Percentiles rank a stretch among this genome's conserved stretches.
Evolutionary conservation across 164 flowering plant genomes (phyloP).

Genomic region (Aristolochia fimbriata): DNA sequence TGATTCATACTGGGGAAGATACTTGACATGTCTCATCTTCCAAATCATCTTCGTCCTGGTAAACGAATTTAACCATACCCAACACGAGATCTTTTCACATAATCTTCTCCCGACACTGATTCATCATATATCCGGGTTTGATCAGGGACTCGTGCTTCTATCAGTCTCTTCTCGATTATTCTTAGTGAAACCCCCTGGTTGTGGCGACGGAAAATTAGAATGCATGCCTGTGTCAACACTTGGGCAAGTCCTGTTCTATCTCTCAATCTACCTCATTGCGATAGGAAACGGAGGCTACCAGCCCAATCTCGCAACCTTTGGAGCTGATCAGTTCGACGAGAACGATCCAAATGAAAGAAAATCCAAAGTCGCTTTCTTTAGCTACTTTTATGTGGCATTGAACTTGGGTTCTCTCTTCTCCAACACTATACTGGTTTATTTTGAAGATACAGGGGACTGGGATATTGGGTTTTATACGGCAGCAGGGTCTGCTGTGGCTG

Average conservation of each 20-base stretch:
- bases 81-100: too few species aligned
- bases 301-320: conserved; percentile 7
- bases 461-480: conserved; percentile 55
- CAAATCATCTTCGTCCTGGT: conserved; percentile 57
- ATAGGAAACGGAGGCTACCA: conserved; percentile 9
- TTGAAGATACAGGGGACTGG: conserved; percentile 70
- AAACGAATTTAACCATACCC: too few species aligned
- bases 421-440: conserved; percentile 69
- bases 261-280: conserved; percentile 11
- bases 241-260: conserved; percentile 1
- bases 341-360: not conserved
- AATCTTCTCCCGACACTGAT: too few species aligned
- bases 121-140: not conserved
- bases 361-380: conserved; percentile 9
- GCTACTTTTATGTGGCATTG: conserved; percentile 9
- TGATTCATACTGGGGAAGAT: conserved; percentile 80
- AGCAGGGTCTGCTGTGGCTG: conserved; percentile 44
- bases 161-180: not conserved
- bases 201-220: not conserved
- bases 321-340: conserved; percentile 12
- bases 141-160: conserved; percentile 5
- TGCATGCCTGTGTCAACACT: not conserved
- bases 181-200: conserved; percentile 1
- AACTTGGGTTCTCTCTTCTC: conserved; percentile 23
- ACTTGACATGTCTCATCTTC: conserved; percentile 53